Conservation (phyloP, 139 green algal genomes). For the Spirogloea muscicola region DNA sequence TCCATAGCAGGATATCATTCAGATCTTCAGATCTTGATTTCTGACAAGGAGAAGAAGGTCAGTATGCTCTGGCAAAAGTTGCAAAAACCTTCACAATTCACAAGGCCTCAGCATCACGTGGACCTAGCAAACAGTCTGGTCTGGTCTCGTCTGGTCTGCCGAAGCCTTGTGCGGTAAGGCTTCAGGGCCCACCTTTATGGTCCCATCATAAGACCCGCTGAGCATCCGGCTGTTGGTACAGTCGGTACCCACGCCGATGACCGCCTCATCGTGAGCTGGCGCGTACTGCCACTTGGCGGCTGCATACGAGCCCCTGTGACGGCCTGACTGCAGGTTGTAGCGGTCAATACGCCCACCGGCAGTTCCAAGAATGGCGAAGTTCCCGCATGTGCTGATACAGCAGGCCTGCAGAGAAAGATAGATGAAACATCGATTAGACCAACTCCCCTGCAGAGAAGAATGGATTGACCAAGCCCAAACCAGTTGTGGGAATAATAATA, state of each 20-base stretch:
- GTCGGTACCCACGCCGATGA: conserved; percentile 67
- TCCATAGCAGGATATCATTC: no score
- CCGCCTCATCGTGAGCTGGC: conserved; percentile 64
- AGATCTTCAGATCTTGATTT: no score
- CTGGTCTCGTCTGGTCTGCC: not conserved
- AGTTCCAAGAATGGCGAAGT: conserved; percentile 89
- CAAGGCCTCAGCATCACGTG: no score
- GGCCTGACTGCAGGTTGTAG: conserved; percentile 86
- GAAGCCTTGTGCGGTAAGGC: not conserved
- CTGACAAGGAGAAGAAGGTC: no score
- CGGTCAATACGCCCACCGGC: conserved; percentile 73
- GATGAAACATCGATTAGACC: no score
- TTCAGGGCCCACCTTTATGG: conserved; percentile 22
- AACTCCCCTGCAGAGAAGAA: no score
- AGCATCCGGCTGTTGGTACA: conserved; percentile 56
- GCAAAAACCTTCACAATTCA: no score
- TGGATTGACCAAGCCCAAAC: no score
- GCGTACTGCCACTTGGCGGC: not conserved
- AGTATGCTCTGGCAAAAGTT: no score
- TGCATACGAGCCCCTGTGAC: conserved; percentile 50
- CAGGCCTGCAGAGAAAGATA: conserved; percentile 52
- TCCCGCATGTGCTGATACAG: conserved; percentile 80
- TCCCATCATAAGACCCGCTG: conserved; percentile 39
- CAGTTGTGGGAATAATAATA: no score
- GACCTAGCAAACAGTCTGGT: no score